A percentile compares a stretch with the other conserved stretches of the same genome.
Conservation (phyloP, 73 alveolate species). For the Effrenium voratum region DNA sequence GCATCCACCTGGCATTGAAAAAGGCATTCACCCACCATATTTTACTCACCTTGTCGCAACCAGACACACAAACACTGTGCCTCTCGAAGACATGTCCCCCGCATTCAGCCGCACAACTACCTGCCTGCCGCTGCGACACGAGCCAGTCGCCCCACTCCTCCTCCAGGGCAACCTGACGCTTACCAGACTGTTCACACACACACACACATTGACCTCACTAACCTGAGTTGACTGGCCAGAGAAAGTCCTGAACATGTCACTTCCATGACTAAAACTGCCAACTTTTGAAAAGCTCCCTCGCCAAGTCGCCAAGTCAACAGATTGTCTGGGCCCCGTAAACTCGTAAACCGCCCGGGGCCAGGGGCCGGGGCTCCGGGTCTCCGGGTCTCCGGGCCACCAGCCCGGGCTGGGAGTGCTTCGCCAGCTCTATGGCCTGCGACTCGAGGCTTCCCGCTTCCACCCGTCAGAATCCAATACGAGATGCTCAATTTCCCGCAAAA, state of each 20-base stretch:
- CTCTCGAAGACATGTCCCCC: no score
- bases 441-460: background rate
- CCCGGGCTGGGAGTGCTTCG: constrained; percentile 93
- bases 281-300: no score
- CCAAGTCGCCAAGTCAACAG: background rate
- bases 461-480: no score
- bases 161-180: constrained; percentile 97
- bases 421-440: constrained; percentile 95
- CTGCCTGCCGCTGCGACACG: constrained; percentile 97
- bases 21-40: no score
- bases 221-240: no score
- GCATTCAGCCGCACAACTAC: constrained; percentile 51
- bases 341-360: background rate
- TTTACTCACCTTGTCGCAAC: constrained; percentile 53
- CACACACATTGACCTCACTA: no score
- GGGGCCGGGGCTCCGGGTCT: no score
- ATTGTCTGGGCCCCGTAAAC: background rate
- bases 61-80: background rate
- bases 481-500: no score
- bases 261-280: background rate
- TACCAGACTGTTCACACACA: no score
- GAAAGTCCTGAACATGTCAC: no score
- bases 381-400: constrained; percentile 26
- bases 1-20: constrained; percentile 95
- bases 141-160: constrained; percentile 99